Conservation (phyloP, 1,139 yeast genomes). For the Debaryomycetaceae sp. region DNA sequence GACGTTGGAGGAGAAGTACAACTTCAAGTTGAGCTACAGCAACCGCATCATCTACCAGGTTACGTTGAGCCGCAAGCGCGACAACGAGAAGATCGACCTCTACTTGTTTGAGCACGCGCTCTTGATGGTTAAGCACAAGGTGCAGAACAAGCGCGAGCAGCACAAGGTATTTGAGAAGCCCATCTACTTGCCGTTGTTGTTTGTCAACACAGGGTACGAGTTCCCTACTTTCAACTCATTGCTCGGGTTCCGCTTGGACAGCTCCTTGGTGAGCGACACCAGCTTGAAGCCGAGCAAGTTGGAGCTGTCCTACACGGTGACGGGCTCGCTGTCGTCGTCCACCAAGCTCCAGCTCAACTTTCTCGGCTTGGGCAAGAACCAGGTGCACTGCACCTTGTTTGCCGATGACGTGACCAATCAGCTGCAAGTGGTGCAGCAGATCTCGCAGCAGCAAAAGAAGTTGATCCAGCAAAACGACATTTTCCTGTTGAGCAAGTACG, state of each 20-base stretch:
- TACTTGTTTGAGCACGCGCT: slow-evolving; percentile 87
- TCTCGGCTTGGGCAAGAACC: slow-evolving; percentile 41
- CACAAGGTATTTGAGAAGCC: slow-evolving; percentile 91
- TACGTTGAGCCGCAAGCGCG: slow-evolving; percentile 60
- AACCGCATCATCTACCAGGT: slow-evolving; percentile 80
- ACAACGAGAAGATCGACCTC: slow-evolving; percentile 76
- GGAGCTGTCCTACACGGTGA: slow-evolving; percentile 14
- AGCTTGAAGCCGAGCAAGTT: slow-evolving; percentile 25
- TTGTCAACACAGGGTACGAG: slow-evolving; percentile 73
- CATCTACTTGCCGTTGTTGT: slow-evolving; percentile 80
- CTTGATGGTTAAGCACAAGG: slow-evolving; percentile 79
- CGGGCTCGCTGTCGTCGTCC: slow-evolving; percentile 17
- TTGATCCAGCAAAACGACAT: slow-evolving; percentile 72
- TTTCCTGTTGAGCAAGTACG: slow-evolving; percentile 71
- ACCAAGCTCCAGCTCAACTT: slow-evolving; percentile 46
- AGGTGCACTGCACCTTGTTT: slow-evolving; percentile 40
- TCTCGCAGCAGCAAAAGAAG: slow-evolving; percentile 73
- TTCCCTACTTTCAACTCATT: slow-evolving; percentile 59
- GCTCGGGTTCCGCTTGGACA: slow-evolving; percentile 30
- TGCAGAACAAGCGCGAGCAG: slow-evolving; percentile 86
- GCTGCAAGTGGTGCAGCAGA: slow-evolving; percentile 74
- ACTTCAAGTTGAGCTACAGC: slow-evolving; percentile 74
- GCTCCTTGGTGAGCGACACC: slow-evolving; percentile 38
- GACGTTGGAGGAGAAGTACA: slow-evolving; percentile 56
- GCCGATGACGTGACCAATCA: slow-evolving; percentile 60